Conservation (phyloP, 495 filamentous ascomycete genomes). For the Hypoxylon rickii region DNA sequence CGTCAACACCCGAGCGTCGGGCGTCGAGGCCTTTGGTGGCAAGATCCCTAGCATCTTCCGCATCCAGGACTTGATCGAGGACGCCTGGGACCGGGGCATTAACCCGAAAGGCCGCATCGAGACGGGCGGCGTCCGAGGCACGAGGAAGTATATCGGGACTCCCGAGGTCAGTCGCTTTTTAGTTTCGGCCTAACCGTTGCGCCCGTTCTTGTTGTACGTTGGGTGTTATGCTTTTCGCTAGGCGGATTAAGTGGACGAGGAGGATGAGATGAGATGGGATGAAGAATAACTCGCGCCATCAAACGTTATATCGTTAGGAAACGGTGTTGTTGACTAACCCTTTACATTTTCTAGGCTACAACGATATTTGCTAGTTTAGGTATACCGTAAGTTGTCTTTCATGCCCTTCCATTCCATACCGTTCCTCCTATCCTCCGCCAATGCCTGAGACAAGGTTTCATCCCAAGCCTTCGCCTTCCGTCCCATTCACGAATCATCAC, state of each 20-base stretch:
- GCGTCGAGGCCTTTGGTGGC: slow-evolving; percentile 61
- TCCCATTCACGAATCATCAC: background rate
- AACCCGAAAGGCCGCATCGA: slow-evolving; percentile 73
- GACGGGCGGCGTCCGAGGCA: slow-evolving; percentile 85
- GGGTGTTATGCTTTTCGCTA: background rate
- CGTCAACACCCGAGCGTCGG: slow-evolving; percentile 57
- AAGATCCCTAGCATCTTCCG: slow-evolving; percentile 77
- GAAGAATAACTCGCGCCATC: background rate
- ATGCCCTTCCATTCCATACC: background rate
- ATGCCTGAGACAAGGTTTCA: background rate
- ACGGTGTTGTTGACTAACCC: background rate
- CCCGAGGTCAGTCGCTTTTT: slow-evolving; percentile 67
- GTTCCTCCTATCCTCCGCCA: background rate
- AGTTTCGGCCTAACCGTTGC: background rate
- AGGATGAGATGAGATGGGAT: too few relatives aligned
- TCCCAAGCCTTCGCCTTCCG: background rate
- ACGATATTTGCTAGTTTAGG: background rate
- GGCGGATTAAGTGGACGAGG: too few relatives aligned
- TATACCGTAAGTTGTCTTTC: background rate
- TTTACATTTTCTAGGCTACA: background rate
- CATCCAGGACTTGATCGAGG: slow-evolving; percentile 87
- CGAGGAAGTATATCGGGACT: slow-evolving; percentile 95
- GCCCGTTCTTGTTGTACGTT: background rate
- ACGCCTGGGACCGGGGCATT: slow-evolving; percentile 87
- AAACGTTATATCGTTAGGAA: background rate